phyloP scores from a whole-genome alignment of 164 flowering plant genomes.

The Kalanchoe fedtschenkoi region DNA sequence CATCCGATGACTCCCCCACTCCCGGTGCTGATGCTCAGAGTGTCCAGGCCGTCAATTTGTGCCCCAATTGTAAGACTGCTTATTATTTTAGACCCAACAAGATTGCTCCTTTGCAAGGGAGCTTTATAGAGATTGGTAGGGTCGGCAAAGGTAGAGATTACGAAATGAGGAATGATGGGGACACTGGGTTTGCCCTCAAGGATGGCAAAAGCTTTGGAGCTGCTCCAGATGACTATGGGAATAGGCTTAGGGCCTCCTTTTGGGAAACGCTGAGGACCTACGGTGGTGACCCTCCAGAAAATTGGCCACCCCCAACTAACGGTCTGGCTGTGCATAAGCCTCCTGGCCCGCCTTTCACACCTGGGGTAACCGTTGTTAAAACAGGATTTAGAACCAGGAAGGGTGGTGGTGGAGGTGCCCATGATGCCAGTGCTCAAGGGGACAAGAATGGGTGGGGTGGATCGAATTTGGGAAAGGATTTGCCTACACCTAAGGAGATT shows the following conservation, averaged over 20 bases:
- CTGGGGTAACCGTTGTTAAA: constrained; percentile 54
- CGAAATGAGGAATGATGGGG: constrained; percentile 9
- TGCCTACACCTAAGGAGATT: constrained; percentile 95
- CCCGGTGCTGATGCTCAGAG: not conserved
- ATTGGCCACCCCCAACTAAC: constrained; percentile 45
- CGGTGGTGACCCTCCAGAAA: constrained; percentile 59
- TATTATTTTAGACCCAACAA: constrained; percentile 55
- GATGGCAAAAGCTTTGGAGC: constrained; percentile 5
- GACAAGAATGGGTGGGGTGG: constrained; percentile 71
- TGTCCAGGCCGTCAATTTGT: constrained; percentile 54
- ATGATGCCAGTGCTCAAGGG: constrained; percentile 19
- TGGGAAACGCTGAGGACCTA: constrained; percentile 63
- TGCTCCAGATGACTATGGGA: constrained; percentile 13
- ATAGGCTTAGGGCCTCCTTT: constrained; percentile 40
- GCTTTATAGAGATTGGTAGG: constrained; percentile 69
- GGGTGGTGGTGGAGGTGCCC: constrained; percentile 14
- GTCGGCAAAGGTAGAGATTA: constrained; percentile 14
- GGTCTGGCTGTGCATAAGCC: constrained; percentile 78
- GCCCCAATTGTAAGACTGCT: constrained; percentile 85
- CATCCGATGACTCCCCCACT: no score
- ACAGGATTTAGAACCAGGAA: constrained; percentile 21
- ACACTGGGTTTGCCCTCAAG: not conserved
- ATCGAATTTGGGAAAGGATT: constrained; percentile 64
- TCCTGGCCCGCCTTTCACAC: constrained; percentile 81
- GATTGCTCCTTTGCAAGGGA: constrained; percentile 67